Evolutionary conservation across 2,329 filamentous ascomycete genomes (phyloP).

Genomic region (Cladosporium sp.): DNA sequence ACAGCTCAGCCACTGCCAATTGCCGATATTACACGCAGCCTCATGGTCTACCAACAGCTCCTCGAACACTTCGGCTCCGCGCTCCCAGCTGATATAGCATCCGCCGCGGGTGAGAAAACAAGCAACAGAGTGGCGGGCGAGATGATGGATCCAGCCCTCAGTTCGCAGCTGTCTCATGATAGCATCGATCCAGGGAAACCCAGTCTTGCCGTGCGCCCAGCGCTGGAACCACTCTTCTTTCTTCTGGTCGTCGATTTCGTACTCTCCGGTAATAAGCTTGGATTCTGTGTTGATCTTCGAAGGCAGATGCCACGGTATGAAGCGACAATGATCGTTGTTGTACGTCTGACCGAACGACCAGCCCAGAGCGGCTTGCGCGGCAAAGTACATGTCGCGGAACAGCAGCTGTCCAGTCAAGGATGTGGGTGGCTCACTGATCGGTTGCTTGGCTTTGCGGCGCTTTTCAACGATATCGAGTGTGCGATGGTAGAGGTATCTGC

Average conservation of each 20-base stretch:
- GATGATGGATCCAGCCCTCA: constrained; percentile 77
- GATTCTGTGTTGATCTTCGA: constrained; percentile 51
- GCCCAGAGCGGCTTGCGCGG: constrained; percentile 65
- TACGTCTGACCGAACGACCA: constrained; percentile 59
- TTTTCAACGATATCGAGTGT: constrained; percentile 57
- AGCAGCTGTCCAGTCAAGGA: constrained; percentile 67
- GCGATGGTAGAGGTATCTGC: constrained; percentile 68
- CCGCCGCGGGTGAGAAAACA: constrained; percentile 77
- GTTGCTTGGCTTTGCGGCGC: constrained; percentile 52
- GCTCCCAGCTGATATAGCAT: constrained; percentile 74
- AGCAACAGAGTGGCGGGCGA: constrained; percentile 71
- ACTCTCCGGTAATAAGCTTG: constrained; percentile 51
- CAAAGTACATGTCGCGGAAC: constrained; percentile 82
- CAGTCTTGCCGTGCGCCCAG: constrained; percentile 65
- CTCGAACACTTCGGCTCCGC: constrained; percentile 72
- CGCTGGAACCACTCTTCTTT: constrained; percentile 63
- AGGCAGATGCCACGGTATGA: constrained; percentile 73
- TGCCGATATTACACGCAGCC: constrained; percentile 66
- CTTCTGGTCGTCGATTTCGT: constrained; percentile 58
- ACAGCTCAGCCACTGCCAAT: constrained; percentile 75
- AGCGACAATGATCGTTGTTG: constrained; percentile 63
- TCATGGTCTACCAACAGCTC: constrained; percentile 73
- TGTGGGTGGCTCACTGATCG: constrained; percentile 54
- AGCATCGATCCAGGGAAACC: constrained; percentile 77
- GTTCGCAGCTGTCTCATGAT: constrained; percentile 68